These are phyloP conservation scores for Carex scoparia DNA, from an alignment of 176 grass and related monocot genomes.

Conservation along the genomic window DNA sequence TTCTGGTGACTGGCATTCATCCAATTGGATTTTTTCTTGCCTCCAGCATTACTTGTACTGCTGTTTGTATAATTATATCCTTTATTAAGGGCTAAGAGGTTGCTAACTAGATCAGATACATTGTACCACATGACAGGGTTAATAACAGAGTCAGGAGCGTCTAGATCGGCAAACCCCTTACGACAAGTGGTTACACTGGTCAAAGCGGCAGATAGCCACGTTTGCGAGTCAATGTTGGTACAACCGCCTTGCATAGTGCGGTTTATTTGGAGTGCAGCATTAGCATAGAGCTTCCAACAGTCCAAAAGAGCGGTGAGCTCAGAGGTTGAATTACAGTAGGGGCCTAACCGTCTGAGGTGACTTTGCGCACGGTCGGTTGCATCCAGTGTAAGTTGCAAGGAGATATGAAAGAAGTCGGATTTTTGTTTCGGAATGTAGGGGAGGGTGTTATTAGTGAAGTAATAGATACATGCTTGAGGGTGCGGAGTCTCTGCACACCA, in stretches of 20 bases:
- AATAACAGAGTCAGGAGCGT: slow-evolving; percentile 27
- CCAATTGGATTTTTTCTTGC: slow-evolving; percentile 1
- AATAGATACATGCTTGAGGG: slow-evolving; percentile 30
- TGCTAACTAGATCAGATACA: slow-evolving; percentile 47
- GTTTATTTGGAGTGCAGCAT: slow-evolving; percentile 38
- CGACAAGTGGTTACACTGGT: slow-evolving; percentile 40
- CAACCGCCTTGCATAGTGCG: slow-evolving; percentile 21
- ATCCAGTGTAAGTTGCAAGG: slow-evolving; percentile 26
- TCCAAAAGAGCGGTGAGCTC: slow-evolving; percentile 32
- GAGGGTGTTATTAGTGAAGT: not conserved
- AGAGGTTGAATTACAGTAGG: not conserved
- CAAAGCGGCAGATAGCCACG: slow-evolving; percentile 43
- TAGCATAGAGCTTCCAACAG: slow-evolving; percentile 42
- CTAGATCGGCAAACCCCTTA: slow-evolving; percentile 31
- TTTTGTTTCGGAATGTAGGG: slow-evolving; percentile 4
- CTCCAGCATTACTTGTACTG: not conserved
- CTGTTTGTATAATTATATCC: not conserved
- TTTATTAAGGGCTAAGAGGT: slow-evolving; percentile 41
- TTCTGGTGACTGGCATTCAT: not conserved
- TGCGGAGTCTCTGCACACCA: slow-evolving; percentile 42
- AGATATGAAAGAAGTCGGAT: slow-evolving; percentile 24
- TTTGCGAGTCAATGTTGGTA: slow-evolving; percentile 32
- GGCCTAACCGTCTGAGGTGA: slow-evolving; percentile 22
- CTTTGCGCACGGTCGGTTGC: slow-evolving; percentile 23
- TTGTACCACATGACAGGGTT: slow-evolving; percentile 31